These are phyloP conservation scores for Senecio squalidus DNA, from an alignment of 140 eudicot species.

Conservation along the genomic window DNA sequence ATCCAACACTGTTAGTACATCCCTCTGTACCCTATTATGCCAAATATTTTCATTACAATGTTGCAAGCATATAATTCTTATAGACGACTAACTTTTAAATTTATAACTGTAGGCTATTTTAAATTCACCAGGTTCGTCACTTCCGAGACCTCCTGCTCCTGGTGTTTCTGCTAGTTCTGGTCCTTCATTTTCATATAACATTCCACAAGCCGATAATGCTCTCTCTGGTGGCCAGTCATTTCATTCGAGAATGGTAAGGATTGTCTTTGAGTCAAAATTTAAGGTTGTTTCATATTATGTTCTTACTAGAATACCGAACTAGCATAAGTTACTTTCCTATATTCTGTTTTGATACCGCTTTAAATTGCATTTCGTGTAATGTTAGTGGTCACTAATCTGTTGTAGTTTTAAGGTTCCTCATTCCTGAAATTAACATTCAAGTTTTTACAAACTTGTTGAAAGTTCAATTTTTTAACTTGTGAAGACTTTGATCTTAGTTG, in stretches of 20 bases:
- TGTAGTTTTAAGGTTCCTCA: background rate
- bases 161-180: constrained; percentile 30
- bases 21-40: constrained; percentile 11
- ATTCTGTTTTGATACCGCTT: background rate
- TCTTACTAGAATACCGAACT: background rate
- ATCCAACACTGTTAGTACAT: constrained; percentile 41
- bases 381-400: background rate
- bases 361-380: no score
- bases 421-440: constrained; percentile 5
- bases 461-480: no score
- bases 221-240: constrained; percentile 29
- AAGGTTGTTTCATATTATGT: background rate
- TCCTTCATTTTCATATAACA: constrained; percentile 51
- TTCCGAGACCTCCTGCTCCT: constrained; percentile 36
- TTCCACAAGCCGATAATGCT: constrained; percentile 23
- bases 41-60: background rate
- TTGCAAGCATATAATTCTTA: constrained; percentile 2
- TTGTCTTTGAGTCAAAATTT: background rate
- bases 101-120: constrained; percentile 30
- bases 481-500: constrained; percentile 11
- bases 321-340: no score
- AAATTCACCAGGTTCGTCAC: constrained; percentile 26
- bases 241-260: constrained; percentile 32
- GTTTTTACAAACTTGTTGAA: no score
- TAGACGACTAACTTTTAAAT: constrained; percentile 7